Base-by-base conservation (phyloP, 169 alveolate species). In the Toxoplasma gondii region DNA sequence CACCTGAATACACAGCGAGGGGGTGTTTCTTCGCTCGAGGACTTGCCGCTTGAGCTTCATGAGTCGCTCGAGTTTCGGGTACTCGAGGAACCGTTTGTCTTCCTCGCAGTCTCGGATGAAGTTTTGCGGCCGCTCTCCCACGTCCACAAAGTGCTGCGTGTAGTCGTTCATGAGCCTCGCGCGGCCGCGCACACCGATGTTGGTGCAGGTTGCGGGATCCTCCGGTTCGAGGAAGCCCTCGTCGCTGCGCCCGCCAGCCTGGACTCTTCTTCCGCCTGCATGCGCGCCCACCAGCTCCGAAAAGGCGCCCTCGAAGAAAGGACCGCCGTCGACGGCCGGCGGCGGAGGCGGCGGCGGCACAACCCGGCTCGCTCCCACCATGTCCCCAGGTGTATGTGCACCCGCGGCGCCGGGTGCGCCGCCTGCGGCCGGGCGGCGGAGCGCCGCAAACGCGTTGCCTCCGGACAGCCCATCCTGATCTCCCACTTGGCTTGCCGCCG, bases 81-180 rank as follows among this genome's bases (percentile, higher is more conserved):
- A 93, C 82, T 83, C 95, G 9, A 49, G 45, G 69, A 93, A 93
- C 96, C 95, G 64, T 45, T 83, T 93, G 22, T 78, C 92, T 16
- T 83, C 98, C 38, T 97, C 98, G 78, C 96, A 96, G 92, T 98
- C 98, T 87, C 98, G 96, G 29, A 98, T 98, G 87, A 98, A 98
- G 95, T 98, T 98, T 91, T 98, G 98, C 29, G 99, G 99, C 36
- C 99, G 95, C 91, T 97, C 98, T 29, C 98, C 98, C 58, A 99
- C 97, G 88, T 98, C 98, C 39, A 98, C 97, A 94, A 98, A 98
- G 90, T 98, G 98, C 74, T 98, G 98, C 87, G 98, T 97, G 96
- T 98, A 98, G 94, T 98, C 99, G 90, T 97, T 97, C 93, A 95
- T 96, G 29, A 97, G 45, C 43, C 97, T 90, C 43, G 96, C 97